Percentiles rank a stretch among this genome's conserved stretches.
Evolutionary conservation across 345 rosid species (phyloP).

Genomic region (Dimocarpus longan): DNA sequence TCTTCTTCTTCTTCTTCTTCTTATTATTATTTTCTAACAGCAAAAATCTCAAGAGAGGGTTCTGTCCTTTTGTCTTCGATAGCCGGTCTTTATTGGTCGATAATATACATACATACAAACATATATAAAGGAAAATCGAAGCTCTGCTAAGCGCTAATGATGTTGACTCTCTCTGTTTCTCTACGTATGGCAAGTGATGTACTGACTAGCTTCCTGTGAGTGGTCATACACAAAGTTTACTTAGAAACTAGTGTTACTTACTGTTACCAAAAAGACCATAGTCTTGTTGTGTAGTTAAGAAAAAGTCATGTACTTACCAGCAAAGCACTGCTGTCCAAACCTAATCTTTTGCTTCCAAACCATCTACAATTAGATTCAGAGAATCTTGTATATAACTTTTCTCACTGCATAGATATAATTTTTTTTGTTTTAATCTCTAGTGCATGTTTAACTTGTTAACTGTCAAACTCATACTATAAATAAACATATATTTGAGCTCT

Average conservation of each 20-base stretch:
- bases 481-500: no score
- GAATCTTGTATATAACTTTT: not conserved
- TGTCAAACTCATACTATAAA: no score
- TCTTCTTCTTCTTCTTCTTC: not conserved
- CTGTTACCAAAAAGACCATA: not conserved
- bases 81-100: slow-evolving; percentile 1
- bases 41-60: slow-evolving; percentile 1
- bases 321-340: not conserved
- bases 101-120: not conserved
- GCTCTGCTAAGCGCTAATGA: not conserved
- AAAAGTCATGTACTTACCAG: not conserved
- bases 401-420: no score
- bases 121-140: not conserved
- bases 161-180: no score
- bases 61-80: not conserved
- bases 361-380: not conserved
- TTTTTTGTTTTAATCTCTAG: not conserved
- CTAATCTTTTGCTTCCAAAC: not conserved
- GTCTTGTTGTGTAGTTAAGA: not conserved
- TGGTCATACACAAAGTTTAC: not conserved
- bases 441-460: not conserved
- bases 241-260: not conserved
- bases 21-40: not conserved
- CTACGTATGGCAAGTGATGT: not conserved
- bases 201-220: not conserved